Percentiles rank a stretch among this genome's conserved stretches.
These are phyloP conservation scores for Rhodotorula babjevae DNA, from an alignment of 768 basidiomycete genomes.

Conservation along the genomic window DNA sequence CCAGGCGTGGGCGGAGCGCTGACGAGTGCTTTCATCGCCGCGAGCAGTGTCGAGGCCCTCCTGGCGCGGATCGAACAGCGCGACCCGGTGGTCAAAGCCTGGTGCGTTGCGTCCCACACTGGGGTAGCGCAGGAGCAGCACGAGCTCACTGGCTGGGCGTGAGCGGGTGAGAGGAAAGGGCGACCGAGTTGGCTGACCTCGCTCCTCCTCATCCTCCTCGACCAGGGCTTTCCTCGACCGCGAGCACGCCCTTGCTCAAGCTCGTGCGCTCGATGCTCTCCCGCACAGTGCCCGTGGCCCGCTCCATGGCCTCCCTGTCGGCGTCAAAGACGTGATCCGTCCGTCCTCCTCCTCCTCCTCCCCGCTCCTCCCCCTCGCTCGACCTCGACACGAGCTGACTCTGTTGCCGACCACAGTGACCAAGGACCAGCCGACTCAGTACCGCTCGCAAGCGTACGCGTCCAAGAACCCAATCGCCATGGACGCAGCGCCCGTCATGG, in stretches of 20 bases:
- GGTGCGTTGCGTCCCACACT: constrained; percentile 12
- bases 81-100: constrained; percentile 40
- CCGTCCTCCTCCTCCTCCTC: constrained; percentile 23
- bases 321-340: constrained; percentile 44
- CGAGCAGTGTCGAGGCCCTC: constrained; percentile 35
- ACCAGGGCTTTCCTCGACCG: constrained; percentile 40
- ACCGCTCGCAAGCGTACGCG: constrained; percentile 40
- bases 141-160: too few species aligned
- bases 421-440: constrained; percentile 46
- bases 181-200: background rate
- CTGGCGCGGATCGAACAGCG: constrained; percentile 39
- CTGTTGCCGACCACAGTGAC: background rate
- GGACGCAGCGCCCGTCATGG: constrained; percentile 42
- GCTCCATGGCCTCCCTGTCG: constrained; percentile 43
- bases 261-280: constrained; percentile 37
- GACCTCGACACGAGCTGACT: background rate
- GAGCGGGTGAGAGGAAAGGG: too few species aligned
- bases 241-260: constrained; percentile 33
- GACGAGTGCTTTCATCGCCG: background rate
- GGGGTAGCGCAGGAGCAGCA: too few species aligned
- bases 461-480: constrained; percentile 42
- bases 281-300: constrained; percentile 37
- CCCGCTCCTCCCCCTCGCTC: too few species aligned
- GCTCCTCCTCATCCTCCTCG: background rate
- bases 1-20: too few species aligned